A percentile compares a stretch with the other conserved stretches of the same genome.
Evolutionary conservation across 176 grass and related monocot species (phyloP).

Genomic region (Pharus latifolius): DNA sequence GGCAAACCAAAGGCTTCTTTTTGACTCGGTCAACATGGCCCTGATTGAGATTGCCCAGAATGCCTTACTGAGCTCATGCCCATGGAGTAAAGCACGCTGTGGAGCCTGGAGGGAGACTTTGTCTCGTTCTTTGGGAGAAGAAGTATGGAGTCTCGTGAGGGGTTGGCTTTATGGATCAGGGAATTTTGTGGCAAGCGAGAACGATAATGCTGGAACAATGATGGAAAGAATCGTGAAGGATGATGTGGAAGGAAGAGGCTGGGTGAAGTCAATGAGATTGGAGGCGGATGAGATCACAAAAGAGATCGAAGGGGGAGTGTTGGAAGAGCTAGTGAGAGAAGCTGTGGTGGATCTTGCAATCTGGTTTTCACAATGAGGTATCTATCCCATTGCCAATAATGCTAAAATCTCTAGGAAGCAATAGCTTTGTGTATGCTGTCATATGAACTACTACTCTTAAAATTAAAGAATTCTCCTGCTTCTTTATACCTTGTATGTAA

Average conservation of each 20-base stretch:
- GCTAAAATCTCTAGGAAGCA: slow-evolving; percentile 31
- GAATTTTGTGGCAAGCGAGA: slow-evolving; percentile 2
- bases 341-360: slow-evolving; percentile 12
- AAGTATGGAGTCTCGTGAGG: slow-evolving; percentile 44
- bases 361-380: slow-evolving; percentile 23
- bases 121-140: slow-evolving; percentile 18
- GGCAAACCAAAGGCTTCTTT: slow-evolving; percentile 72
- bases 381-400: background rate
- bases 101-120: background rate
- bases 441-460: slow-evolving; percentile 1
- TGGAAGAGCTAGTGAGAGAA: slow-evolving; percentile 62
- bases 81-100: slow-evolving; percentile 21
- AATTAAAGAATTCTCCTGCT: background rate
- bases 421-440: slow-evolving; percentile 1
- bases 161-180: slow-evolving; percentile 42
- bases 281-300: slow-evolving; percentile 42
- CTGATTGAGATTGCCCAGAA: slow-evolving; percentile 54
- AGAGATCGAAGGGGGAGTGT: slow-evolving; percentile 38
- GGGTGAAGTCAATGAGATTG: slow-evolving; percentile 34
- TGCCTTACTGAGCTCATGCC: slow-evolving; percentile 20
- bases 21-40: slow-evolving; percentile 62
- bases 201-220: slow-evolving; percentile 8
- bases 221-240: slow-evolving; percentile 49
- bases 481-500: slow-evolving; percentile 21
- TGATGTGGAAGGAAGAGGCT: slow-evolving; percentile 49